Evolutionary conservation across 2,329 filamentous ascomycete species (phyloP), one percentile per base, ranked within the genome.

Genomic region (Pestalotiopsis sp.): DNA sequence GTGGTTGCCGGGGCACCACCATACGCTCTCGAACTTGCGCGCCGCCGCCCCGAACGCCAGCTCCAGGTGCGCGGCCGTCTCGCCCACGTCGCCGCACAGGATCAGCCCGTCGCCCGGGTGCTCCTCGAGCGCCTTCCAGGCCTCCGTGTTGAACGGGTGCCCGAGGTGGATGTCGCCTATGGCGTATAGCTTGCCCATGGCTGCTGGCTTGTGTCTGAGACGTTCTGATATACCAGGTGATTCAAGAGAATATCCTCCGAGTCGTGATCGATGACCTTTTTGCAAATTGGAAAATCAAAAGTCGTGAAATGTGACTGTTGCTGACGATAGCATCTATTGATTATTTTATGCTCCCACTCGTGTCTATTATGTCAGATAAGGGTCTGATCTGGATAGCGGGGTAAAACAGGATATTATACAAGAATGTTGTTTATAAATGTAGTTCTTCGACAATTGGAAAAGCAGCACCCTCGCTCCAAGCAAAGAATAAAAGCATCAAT

Each of bases 1-100:
- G 72, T 89, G 86, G 73, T 88, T 88, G 4, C 87, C 87, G 0
- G 86, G 86, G 7, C 83, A 83, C 87, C 87, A 89, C 73, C 83
- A 88, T 31, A 88, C 86, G 23, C 74, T 70, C 6, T 70, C 71
- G 71, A 81, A 81, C 58, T 73, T 73, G 56, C 69, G 70, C 23
- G 72, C 78, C 9, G 77, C 77, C 13, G 70, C 70, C 1, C 65
- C 64, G 70, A 80, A 81, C n/a, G 78, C 79, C 4, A 76, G 71
- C 64, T 75, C 74, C 17, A 81, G 75, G 62, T 81, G 79, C 58
- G 77, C 78, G 38, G 71, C 68, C 62, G 76, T 77, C 75, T 81
- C 80, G 69, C 79, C 80, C 9, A 81, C 70, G 72, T 81, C 80
- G 56, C 80, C 80, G 68, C 73, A 76, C 38, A 81, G 72, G 66